phyloP scores from a whole-genome alignment of 2,329 filamentous ascomycete species.

The Colletotrichum euphorbiae region DNA sequence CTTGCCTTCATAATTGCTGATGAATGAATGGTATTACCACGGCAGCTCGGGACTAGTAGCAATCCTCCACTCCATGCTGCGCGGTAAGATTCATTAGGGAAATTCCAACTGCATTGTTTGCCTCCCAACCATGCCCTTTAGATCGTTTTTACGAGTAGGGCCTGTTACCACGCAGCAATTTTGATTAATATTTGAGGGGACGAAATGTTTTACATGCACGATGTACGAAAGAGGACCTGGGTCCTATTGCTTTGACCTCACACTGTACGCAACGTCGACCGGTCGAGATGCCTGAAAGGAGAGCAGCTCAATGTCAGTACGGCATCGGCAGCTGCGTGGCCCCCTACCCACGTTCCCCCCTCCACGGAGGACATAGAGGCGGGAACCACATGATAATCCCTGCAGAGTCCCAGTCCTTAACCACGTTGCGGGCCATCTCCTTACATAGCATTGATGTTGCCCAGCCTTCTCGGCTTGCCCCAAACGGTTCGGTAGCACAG shows the following conservation, averaged over 20 bases:
- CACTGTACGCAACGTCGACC: slow-evolving; percentile 23
- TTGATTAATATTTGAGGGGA: background rate
- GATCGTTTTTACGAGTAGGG: background rate
- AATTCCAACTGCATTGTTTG: slow-evolving; percentile 7
- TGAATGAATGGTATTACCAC: slow-evolving; percentile 3
- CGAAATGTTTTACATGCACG: background rate
- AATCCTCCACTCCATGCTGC: too few species aligned
- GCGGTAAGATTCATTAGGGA: background rate
- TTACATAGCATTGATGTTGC: too few species aligned
- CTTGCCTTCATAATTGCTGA: slow-evolving; percentile 11
- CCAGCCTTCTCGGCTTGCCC: too few species aligned
- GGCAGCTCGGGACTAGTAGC: too few species aligned
- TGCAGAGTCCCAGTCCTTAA: too few species aligned
- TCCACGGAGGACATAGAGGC: too few species aligned
- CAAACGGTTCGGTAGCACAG: too few species aligned
- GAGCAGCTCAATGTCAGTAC: too few species aligned
- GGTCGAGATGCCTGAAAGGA: background rate
- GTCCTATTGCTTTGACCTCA: background rate
- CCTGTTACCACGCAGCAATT: background rate
- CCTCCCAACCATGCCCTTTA: background rate
- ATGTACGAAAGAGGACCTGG: background rate
- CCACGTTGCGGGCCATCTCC: background rate
- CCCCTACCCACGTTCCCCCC: background rate
- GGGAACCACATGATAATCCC: too few species aligned
- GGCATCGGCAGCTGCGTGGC: slow-evolving; percentile 9